phyloP scores from a whole-genome alignment of 2,329 filamentous ascomycete genomes.

The Zymoseptoria pseudotritici region DNA sequence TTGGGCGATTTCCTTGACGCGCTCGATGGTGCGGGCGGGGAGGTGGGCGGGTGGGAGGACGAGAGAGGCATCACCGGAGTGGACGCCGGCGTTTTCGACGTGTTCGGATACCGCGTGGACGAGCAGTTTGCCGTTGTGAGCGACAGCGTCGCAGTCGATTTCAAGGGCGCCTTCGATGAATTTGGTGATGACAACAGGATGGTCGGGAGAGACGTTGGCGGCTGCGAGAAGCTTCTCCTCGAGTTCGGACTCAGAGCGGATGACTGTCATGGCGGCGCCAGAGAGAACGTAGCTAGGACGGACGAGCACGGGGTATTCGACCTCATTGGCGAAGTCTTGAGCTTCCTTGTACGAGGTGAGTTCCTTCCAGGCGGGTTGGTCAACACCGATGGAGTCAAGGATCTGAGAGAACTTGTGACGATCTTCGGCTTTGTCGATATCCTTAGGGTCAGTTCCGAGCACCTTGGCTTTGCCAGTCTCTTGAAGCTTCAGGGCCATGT shows the following conservation, averaged over 20 bases:
- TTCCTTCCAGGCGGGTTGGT: conserved; percentile 97
- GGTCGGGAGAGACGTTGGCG: conserved; percentile 83
- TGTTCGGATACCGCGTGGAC: conserved; percentile 92
- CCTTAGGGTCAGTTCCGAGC: conserved; percentile 82
- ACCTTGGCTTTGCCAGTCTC: conserved; percentile 84
- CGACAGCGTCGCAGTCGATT: conserved; percentile 93
- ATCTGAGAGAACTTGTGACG: conserved; percentile 98
- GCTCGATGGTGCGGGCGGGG: conserved; percentile 67
- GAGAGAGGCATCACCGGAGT: conserved; percentile 94
- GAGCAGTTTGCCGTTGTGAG: conserved; percentile 75
- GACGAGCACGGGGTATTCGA: conserved; percentile 90
- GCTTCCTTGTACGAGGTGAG: conserved; percentile 82
- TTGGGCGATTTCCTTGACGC: conserved; percentile 88
- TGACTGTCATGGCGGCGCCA: conserved; percentile 97
- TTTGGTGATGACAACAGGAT: conserved; percentile 96
- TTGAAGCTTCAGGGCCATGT: conserved; percentile 90
- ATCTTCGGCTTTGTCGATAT: conserved; percentile 97
- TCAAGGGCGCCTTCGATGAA: conserved; percentile 96
- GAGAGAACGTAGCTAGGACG: conserved; percentile 94
- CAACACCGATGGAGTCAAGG: conserved; percentile 89
- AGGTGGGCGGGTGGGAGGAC: conserved; percentile 81
- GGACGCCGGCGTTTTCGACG: conserved; percentile 92
- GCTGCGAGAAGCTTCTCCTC: conserved; percentile 93
- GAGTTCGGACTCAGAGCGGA: conserved; percentile 77
- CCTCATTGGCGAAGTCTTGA: conserved; percentile 74